Evolutionary conservation across 306 rosid species (phyloP).

Genomic region (Lotus japonicus): DNA sequence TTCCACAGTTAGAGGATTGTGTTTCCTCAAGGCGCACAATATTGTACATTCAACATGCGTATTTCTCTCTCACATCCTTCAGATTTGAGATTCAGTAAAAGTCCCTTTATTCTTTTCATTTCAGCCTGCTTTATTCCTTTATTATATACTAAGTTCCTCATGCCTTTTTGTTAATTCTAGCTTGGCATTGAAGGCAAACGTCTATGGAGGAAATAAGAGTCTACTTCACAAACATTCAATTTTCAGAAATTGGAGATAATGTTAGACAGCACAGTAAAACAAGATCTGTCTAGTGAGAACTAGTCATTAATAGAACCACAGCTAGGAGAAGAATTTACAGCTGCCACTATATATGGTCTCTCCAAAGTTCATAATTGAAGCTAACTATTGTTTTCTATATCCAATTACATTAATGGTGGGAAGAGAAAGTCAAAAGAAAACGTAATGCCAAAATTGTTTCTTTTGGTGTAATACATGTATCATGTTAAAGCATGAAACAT

Average conservation of each 20-base stretch:
- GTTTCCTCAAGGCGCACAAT: conserved; percentile 15
- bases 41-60: not conserved
- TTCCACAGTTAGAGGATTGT: conserved; percentile 26
- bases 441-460: not conserved
- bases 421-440: not conserved
- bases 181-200: not conserved
- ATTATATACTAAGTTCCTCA: not conserved
- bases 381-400: not conserved
- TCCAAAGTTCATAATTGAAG: not conserved
- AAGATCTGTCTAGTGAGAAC: not conserved
- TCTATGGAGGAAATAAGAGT: not conserved
- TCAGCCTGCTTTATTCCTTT: conserved; percentile 8
- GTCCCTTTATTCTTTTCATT: not conserved
- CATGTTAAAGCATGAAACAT: too few species aligned
- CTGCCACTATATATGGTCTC: not conserved
- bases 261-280: not conserved
- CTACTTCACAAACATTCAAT: not conserved
- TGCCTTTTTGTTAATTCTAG: not conserved
- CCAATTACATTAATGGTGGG: not conserved
- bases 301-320: not conserved
- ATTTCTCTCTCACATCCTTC: not conserved
- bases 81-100: not conserved
- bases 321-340: not conserved
- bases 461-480: too few species aligned
- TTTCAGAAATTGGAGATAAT: not conserved